These are phyloP conservation scores for Cyclanthera cordifolia DNA, from an alignment of 306 rosid species.

Conservation along the genomic window DNA sequence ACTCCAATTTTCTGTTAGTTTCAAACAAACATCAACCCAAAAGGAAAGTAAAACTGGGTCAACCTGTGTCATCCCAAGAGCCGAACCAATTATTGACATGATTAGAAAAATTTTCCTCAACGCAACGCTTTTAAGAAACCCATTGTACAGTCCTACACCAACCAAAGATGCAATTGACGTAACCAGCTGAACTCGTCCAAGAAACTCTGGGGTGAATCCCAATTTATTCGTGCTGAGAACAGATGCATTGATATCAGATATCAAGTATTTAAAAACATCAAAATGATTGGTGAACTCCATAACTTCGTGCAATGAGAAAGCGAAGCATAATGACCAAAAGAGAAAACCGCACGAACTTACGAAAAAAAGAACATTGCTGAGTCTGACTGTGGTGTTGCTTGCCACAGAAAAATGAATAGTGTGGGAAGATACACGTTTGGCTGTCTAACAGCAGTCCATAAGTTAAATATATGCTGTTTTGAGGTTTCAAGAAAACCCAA, in stretches of 20 bases:
- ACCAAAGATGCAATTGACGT: constrained; percentile 82
- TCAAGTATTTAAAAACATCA: background rate
- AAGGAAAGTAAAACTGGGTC: background rate
- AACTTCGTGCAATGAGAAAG: constrained; percentile 14
- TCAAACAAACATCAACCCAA: background rate
- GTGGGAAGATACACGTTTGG: constrained; percentile 79
- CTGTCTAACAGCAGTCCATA: constrained; percentile 68
- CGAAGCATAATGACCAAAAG: constrained; percentile 10
- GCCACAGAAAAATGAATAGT: constrained; percentile 89
- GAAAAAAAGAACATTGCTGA: constrained; percentile 90
- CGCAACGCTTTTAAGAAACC: constrained; percentile 74
- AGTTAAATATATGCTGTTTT: constrained; percentile 47
- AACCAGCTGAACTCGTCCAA: constrained; percentile 92
- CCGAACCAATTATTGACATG: constrained; percentile 61
- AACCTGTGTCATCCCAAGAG: constrained; percentile 92
- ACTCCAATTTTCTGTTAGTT: constrained; percentile 9
- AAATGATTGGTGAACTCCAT: background rate
- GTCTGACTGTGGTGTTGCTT: constrained; percentile 97
- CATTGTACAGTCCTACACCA: constrained; percentile 92
- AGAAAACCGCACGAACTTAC: constrained; percentile 41
- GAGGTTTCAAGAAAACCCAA: constrained; percentile 53
- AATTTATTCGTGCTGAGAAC: constrained; percentile 79
- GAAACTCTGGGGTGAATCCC: constrained; percentile 80
- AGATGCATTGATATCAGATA: constrained; percentile 5
- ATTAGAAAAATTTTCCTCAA: constrained; percentile 60